Evolutionary conservation across 495 filamentous ascomycete species (phyloP), one percentile per base, ranked within the genome.

Genomic region (Hyphodiscus hymeniophilus): DNA sequence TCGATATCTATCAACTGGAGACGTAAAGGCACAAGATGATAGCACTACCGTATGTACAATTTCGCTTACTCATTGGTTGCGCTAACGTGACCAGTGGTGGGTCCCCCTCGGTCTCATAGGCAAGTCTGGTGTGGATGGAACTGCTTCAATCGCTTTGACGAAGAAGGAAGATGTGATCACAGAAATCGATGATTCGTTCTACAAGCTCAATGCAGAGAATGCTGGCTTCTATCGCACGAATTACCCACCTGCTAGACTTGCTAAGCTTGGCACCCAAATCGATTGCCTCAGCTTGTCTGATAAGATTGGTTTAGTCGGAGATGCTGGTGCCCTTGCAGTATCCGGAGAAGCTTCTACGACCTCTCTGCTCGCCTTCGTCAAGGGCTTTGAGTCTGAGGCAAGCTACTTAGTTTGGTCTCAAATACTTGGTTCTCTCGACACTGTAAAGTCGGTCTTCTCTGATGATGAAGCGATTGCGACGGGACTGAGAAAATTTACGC

Each of bases 191-290:
- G 76, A 84, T 41, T 76, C 77, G 48, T 94, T 94, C 58, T 98
- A 96, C 65, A 95, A 94, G 71, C 68, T 96, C 55, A 98, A 98
- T 65, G 77, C 79, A 45, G 76, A 89, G 44, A 84, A 91, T 42
- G 83, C 81, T 41, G 92, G 89, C 11, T 95, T 96, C 68, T 98
- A 94, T 63, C 74, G 91, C 35, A 92, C 89, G 21, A 95, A 94
- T 63, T 94, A 95, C 56, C 85, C 92, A 8, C 80, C 87, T 36
- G 70, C 73, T 24, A 78, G 89, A 16, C 76, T 98, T 28, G 77
- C 73, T 15, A 82, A 87, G 61, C 82, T 98, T 31, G 85, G 90
- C 41, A 74, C 80, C 38, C 79, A 82, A 38, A 78, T 83, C 32
- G 71, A 82, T 47, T 75, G 80, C 30, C 70, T 98, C 33, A 84